These are phyloP conservation scores for Podospora fimiseda DNA, from an alignment of 495 filamentous ascomycete genomes.

Conservation along the genomic window DNA sequence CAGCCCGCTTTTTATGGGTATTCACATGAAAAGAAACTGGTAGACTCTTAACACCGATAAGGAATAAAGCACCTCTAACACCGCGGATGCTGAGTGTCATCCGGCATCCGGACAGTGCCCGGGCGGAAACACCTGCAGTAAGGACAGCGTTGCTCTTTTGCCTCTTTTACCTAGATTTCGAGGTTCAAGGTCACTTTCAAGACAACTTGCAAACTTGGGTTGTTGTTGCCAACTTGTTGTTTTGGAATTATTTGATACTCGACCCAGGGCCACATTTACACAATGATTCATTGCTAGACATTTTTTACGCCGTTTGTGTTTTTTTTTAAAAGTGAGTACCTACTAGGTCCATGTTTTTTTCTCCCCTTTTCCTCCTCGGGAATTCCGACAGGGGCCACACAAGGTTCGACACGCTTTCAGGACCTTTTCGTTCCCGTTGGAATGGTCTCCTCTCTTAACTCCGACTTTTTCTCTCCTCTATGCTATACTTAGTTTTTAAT, in stretches of 20 bases:
- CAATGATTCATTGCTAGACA: conserved; percentile 16
- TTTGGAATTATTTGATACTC: no score
- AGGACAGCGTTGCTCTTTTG: conserved; percentile 19
- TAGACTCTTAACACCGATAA: conserved; percentile 8
- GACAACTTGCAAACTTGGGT: background rate
- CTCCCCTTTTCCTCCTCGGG: conserved; percentile 1
- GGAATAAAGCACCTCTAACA: background rate
- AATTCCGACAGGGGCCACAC: conserved; percentile 11
- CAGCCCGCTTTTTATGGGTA: background rate
- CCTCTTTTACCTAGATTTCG: conserved; percentile 3
- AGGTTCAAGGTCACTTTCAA: conserved; percentile 7
- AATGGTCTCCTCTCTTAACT: conserved; percentile 2
- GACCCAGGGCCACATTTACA: conserved; percentile 3
- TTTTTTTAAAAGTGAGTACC: conserved; percentile 17
- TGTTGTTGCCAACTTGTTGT: no score
- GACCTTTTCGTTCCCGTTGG: background rate
- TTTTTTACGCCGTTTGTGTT: conserved; percentile 5
- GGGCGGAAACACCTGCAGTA: conserved; percentile 3
- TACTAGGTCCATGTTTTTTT: conserved; percentile 9
- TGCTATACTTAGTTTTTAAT: conserved; percentile 10
- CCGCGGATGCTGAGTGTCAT: background rate
- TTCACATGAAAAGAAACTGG: background rate
- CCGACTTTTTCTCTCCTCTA: background rate
- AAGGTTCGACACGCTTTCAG: conserved; percentile 11
- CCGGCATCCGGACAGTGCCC: background rate